These are phyloP conservation scores for Penicillium lagena DNA, from an alignment of 495 filamentous ascomycete species.

Conservation along the genomic window DNA sequence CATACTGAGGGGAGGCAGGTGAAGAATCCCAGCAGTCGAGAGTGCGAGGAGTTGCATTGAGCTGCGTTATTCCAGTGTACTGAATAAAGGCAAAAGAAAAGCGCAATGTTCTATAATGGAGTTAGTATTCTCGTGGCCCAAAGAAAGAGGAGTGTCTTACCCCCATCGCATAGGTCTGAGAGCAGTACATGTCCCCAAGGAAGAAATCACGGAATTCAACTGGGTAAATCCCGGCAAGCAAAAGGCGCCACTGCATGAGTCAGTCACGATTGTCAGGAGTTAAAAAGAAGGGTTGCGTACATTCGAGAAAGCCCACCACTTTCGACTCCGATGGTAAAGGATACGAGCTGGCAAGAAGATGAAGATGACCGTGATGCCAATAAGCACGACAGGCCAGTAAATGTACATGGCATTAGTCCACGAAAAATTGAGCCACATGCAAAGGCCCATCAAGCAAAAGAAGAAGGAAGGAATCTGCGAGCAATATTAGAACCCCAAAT, in stretches of 20 bases:
- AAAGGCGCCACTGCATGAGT: slow-evolving; percentile 64
- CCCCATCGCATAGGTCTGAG: slow-evolving; percentile 79
- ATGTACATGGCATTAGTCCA: slow-evolving; percentile 65
- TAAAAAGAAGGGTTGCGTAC: slow-evolving; percentile 42
- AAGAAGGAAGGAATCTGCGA: slow-evolving; percentile 66
- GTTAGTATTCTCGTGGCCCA: slow-evolving; percentile 15
- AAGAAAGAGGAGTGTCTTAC: slow-evolving; percentile 46
- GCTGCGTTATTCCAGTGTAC: slow-evolving; percentile 61
- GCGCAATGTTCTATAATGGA: slow-evolving; percentile 63
- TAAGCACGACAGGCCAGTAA: slow-evolving; percentile 83
- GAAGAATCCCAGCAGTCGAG: slow-evolving; percentile 80
- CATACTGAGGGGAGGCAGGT: slow-evolving; percentile 76
- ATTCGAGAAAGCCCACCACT: slow-evolving; percentile 80
- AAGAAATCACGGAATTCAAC: slow-evolving; percentile 98
- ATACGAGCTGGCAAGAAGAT: slow-evolving; percentile 70
- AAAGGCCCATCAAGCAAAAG: slow-evolving; percentile 66
- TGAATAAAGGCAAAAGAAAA: slow-evolving; percentile 94
- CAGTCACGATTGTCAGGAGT: slow-evolving; percentile 5
- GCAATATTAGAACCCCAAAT: not conserved
- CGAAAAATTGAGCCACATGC: slow-evolving; percentile 85
- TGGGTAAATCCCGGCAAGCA: slow-evolving; percentile 79
- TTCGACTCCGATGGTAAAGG: slow-evolving; percentile 68
- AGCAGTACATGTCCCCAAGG: slow-evolving; percentile 95
- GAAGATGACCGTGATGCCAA: slow-evolving; percentile 55
- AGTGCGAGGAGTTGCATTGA: slow-evolving; percentile 81